Percentiles rank a stretch among this genome's conserved stretches.
Evolutionary conservation across 73 alveolate species (phyloP).

Genomic region (Paramecium octaurelia): DNA sequence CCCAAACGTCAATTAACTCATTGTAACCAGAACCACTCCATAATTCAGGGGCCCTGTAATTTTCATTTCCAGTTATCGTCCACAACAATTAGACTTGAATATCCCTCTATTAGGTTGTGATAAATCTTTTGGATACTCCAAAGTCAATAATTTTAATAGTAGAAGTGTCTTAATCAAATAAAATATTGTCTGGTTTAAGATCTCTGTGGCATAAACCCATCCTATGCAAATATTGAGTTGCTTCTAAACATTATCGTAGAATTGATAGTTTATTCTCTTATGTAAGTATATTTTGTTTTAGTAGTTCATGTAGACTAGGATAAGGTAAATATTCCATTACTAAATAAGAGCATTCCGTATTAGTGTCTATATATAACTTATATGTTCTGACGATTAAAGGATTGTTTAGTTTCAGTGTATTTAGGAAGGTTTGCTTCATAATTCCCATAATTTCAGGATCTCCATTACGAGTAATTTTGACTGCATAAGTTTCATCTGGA

Average conservation of each 20-base stretch:
- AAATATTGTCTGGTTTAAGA: constrained; percentile 60
- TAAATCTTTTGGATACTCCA: constrained; percentile 52
- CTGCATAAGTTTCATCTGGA: constrained; percentile 52
- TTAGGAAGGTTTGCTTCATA: constrained; percentile 26
- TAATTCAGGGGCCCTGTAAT: constrained; percentile 92
- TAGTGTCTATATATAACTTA: constrained; percentile 9
- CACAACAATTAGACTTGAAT: not conserved
- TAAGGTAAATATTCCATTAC: constrained; percentile 49
- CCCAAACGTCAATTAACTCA: constrained; percentile 91
- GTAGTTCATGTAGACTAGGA: constrained; percentile 35
- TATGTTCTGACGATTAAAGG: not conserved
- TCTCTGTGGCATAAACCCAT: constrained; percentile 60
- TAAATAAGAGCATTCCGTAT: not conserved
- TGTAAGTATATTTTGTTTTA: not conserved
- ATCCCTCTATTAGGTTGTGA: not conserved
- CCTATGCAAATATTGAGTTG: constrained; percentile 31
- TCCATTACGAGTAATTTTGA: constrained; percentile 5
- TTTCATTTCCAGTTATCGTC: constrained; percentile 82
- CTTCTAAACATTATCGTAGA: constrained; percentile 49
- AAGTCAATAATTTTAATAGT: constrained; percentile 58
- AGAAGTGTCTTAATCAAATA: constrained; percentile 15
- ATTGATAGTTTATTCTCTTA: not conserved
- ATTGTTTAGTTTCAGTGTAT: not conserved
- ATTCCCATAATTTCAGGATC: constrained; percentile 49
- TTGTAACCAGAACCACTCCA: constrained; percentile 79